Percentiles rank a stretch among this genome's conserved stretches.
Conservation (phyloP, 441 rosid genomes). For the Populus tomentosa region DNA sequence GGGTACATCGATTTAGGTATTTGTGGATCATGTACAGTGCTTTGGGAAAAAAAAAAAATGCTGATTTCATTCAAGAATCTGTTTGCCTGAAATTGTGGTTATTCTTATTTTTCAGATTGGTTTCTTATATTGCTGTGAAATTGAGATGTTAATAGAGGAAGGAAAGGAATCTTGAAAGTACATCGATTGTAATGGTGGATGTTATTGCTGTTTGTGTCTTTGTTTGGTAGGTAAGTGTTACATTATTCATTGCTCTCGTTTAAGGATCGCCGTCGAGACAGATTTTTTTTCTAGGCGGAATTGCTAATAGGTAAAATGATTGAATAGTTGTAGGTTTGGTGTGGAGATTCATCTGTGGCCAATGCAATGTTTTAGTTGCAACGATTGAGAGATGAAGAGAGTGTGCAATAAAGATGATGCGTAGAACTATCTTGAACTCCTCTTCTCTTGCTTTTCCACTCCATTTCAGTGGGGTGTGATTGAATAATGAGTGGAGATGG, state of each 20-base stretch:
- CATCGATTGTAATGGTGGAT: neutral
- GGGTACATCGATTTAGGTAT: slow-evolving; percentile 6
- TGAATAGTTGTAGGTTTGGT: neutral
- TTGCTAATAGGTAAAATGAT: neutral
- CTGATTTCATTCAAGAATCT: neutral
- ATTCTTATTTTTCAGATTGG: neutral
- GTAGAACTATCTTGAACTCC: too few relatives aligned
- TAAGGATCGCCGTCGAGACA: too few relatives aligned
- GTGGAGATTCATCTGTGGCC: too few relatives aligned
- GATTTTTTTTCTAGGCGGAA: neutral
- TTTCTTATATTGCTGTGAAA: neutral
- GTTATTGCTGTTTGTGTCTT: too few relatives aligned
- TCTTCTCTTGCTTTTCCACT: too few relatives aligned
- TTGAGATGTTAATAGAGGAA: neutral
- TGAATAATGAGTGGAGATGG: neutral
- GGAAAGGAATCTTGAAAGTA: neutral
- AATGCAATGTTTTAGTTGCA: too few relatives aligned
- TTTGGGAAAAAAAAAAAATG: neutral
- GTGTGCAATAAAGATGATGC: too few relatives aligned
- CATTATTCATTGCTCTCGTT: neutral
- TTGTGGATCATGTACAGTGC: neutral
- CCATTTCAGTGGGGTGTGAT: too few relatives aligned
- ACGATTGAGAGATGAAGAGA: too few relatives aligned
- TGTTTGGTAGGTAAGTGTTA: neutral
- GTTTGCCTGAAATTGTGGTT: neutral